These are phyloP conservation scores for Pistacia integerrima DNA, from an alignment of 345 rosid species.

Conservation along the genomic window DNA sequence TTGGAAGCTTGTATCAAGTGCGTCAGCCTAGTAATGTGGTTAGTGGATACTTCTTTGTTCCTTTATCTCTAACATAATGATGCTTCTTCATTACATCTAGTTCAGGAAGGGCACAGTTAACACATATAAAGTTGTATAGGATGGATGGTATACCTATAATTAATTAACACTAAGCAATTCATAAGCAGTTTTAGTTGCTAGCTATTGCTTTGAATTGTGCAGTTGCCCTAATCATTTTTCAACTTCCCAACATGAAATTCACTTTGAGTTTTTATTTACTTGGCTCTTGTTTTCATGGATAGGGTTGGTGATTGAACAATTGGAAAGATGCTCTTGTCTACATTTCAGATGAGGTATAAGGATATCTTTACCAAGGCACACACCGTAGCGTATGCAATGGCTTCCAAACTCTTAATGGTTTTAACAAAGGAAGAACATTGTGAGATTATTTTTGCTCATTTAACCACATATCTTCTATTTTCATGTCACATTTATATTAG, in stretches of 20 bases:
- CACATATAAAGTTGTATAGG: not conserved
- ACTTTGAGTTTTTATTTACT: too few species aligned
- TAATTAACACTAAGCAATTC: too few species aligned
- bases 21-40: not conserved
- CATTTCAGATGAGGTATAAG: slow-evolving; percentile 76
- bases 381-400: slow-evolving; percentile 58
- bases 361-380: slow-evolving; percentile 79
- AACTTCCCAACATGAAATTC: too few species aligned
- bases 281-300: slow-evolving; percentile 12
- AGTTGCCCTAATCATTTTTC: too few species aligned
- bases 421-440: slow-evolving; percentile 48
- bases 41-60: not conserved
- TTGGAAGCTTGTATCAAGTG: not conserved
- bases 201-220: too few species aligned
- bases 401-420: slow-evolving; percentile 55
- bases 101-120: not conserved
- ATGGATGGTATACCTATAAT: too few species aligned
- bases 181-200: too few species aligned
- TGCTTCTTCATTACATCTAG: not conserved
- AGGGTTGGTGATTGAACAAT: slow-evolving; percentile 69
- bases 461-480: not conserved
- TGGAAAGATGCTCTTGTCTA: slow-evolving; percentile 63
- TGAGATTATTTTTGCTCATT: slow-evolving; percentile 1
- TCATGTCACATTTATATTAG: not conserved
- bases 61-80: not conserved